Evolutionary conservation across 2,329 filamentous ascomycete genomes (phyloP), one percentile per base, ranked within the genome.

Genomic region (Triangularia setosa): DNA sequence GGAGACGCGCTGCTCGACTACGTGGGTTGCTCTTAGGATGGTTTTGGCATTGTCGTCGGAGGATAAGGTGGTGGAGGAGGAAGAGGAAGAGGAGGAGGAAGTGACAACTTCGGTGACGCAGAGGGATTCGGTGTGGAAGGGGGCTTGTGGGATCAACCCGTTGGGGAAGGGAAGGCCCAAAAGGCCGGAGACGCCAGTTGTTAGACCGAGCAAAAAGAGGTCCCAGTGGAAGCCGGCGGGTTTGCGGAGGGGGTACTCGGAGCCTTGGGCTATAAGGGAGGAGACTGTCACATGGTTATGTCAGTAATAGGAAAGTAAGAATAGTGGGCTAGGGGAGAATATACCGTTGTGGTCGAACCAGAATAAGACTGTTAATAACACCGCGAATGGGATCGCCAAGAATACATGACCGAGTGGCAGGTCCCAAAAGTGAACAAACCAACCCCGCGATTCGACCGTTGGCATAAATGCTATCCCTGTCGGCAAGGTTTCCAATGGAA

Each of bases 201-300:
- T 93, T 27, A 92, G 79, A 4, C 91, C 91, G 0, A 94, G 86
- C 28, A 94, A 85, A 77, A 93, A 93, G 44, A 94, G 76, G 71
- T 94, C 91, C 91, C 91, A 94, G 77, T 94, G 91, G 73, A 94
- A 94, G 14, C 91, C 91, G 54, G 91, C 90, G 2, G 91, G 91
- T 72, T 94, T 94, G 23, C 85, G 83, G 11, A 94, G 85, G 1
- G 91, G 91, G 67, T 92, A 94, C 72, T 94, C 90, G 67, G 89
- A 93, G 58, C 90, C 91, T 73, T 94, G 91, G 11, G 90, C 90
- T 61, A 93, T 93, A 28, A 94, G 84, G 5, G 90, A 92, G 0
- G 90, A 93, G 1, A 93, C 90, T 91, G 27, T 53, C n/a, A 28
- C 8, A 7, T 24, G 30, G 28, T 8, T 14, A 52, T 21, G 27